These are phyloP conservation scores for Raffaelea deltoideospora DNA, from an alignment of 2,329 filamentous ascomycete species.

Conservation along the genomic window DNA sequence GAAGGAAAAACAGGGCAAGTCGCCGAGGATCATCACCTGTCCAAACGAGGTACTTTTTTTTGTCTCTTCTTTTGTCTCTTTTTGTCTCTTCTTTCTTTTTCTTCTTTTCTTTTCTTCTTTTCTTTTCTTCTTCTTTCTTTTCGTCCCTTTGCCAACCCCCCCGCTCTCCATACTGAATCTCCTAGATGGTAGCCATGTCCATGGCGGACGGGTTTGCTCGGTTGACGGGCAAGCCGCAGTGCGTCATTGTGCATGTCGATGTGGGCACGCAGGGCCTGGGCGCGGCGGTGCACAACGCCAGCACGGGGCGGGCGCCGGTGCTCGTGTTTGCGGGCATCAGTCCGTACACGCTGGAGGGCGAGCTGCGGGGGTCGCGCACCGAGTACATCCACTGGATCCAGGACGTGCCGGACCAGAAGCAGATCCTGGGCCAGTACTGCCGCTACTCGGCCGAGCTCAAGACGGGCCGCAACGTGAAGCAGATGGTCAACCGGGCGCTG, in stretches of 20 bases:
- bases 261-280: constrained; percentile 60
- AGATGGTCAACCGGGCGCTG: constrained; percentile 72
- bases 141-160: background rate
- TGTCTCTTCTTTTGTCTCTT: too few species aligned
- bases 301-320: constrained; percentile 51
- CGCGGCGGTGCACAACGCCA: constrained; percentile 58
- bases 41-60: constrained; percentile 52
- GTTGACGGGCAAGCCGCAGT: constrained; percentile 50
- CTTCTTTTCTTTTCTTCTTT: too few species aligned
- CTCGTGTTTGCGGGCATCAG: constrained; percentile 27
- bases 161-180: background rate
- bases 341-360: constrained; percentile 26
- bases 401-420: constrained; percentile 19
- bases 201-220: constrained; percentile 63
- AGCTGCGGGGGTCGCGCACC: constrained; percentile 23
- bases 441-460: constrained; percentile 73
- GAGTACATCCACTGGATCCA: constrained; percentile 28
- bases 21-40: constrained; percentile 56
- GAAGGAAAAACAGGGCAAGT: constrained; percentile 43
- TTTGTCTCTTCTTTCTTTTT: too few species aligned
- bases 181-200: constrained; percentile 58
- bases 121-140: too few species aligned
- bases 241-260: constrained; percentile 58
- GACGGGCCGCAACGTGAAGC: constrained; percentile 72
- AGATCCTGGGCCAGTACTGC: constrained; percentile 66